These are phyloP conservation scores for Tuctoria greenei DNA, from an alignment of 176 grass and related monocot species.

Conservation along the genomic window DNA sequence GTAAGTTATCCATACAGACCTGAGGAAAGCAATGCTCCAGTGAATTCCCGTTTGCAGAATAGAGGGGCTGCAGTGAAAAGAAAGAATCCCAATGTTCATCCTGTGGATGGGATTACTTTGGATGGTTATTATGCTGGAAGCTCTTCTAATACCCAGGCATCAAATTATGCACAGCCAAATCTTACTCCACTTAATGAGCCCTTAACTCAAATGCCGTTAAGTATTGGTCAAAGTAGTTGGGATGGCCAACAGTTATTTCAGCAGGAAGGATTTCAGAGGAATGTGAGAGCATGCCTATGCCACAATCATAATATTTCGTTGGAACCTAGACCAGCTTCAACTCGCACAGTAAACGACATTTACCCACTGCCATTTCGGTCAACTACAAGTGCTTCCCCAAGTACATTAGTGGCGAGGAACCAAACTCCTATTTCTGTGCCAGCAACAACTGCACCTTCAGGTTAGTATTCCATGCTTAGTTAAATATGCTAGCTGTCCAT, in stretches of 20 bases:
- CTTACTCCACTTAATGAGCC: conserved; percentile 27
- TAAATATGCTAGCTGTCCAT: conserved; percentile 1
- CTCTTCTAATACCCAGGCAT: conserved; percentile 48
- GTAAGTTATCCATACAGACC: conserved; percentile 23
- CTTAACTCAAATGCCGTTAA: conserved; percentile 26
- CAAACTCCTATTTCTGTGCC: conserved; percentile 23
- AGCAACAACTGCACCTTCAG: conserved; percentile 42
- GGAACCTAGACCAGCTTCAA: conserved; percentile 35
- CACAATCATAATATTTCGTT: conserved; percentile 33
- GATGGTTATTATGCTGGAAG: conserved; percentile 47
- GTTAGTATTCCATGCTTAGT: conserved; percentile 30
- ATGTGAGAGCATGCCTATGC: conserved; percentile 57
- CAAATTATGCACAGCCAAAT: conserved; percentile 39
- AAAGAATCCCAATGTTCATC: conserved; percentile 32
- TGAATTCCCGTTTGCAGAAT: conserved; percentile 34
- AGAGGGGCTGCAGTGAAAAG: conserved; percentile 45
- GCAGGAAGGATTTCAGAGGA: conserved; percentile 58
- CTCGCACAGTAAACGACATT: conserved; percentile 26
- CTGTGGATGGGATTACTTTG: conserved; percentile 28
- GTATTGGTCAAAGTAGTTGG: conserved; percentile 34
- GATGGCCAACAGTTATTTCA: conserved; percentile 28
- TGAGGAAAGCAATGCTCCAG: conserved; percentile 34
- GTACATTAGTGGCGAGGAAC: conserved; percentile 35
- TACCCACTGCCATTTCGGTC: conserved; percentile 23
- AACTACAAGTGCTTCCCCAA: conserved; percentile 25